Evolutionary conservation across 148 eudicot genomes (phyloP), one percentile per base, ranked within the genome.

Genomic region (Fagopyrum homotropicum): DNA sequence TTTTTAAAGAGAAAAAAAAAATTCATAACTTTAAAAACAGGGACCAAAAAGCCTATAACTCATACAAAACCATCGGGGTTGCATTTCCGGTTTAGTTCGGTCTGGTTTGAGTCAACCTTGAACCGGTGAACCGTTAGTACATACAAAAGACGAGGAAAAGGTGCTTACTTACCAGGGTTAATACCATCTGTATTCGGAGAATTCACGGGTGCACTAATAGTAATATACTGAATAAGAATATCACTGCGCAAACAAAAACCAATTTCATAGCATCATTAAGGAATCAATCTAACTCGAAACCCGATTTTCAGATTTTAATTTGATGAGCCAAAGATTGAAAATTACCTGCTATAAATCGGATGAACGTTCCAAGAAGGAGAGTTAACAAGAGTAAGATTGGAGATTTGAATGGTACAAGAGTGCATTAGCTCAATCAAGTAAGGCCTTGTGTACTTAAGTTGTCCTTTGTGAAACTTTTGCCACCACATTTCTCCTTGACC

Each of bases 111-210:
- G 40, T 35, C 3, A 35, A 35, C 3, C 3, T 35, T 35, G 40
- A 35, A 35, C 40, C 40, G 2, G 40, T 35, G 40, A 35, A 35
- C 40, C 40, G 40, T 35, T 35, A 35, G 3, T 1, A 35, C 40
- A 1, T 35, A 35, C 40, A 2, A 35, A 35, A 35, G 40, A 35
- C 40, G 40, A 2, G 40, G 1, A 2, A 35, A 35, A 35, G 1
- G 22, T 43, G 70, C 73, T 11, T 85, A 90, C 73, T 11, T 85
- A 90, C 98, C 98, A 75, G 98, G 98, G 75, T 94, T 94, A 78
- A 94, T 94, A n/a, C 98, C 97, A 68, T 94, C 98, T 5, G 98
- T 94, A 75, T 94, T 94, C 19, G 98, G 98, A 59, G 90, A 85
- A 6, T 63, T 84, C 16, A 88, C 87, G 1, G 98, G 98, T 14